A percentile compares a stretch with the other conserved stretches of the same genome.
Conservation (phyloP, 805 yeast genomes). For the Lipomyces chichibuensis region DNA sequence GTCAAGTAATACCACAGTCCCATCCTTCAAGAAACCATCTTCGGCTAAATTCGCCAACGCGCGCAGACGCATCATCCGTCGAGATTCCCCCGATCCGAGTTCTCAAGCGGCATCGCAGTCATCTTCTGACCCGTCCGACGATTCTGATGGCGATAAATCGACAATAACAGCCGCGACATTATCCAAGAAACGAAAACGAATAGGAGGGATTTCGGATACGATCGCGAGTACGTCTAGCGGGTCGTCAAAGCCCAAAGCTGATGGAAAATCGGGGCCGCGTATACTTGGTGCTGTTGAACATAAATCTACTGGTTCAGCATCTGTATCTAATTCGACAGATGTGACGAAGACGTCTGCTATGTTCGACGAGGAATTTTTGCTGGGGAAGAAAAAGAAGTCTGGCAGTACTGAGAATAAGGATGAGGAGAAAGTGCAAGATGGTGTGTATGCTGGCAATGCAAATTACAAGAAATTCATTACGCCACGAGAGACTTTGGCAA, state of each 20-base stretch:
- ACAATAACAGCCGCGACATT: background rate
- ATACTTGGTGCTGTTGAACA: slow-evolving; percentile 28
- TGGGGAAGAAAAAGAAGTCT: slow-evolving; percentile 9
- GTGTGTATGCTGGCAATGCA: slow-evolving; percentile 31
- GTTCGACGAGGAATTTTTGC: slow-evolving; percentile 30
- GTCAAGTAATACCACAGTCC: slow-evolving; percentile 21
- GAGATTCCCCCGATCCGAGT: background rate
- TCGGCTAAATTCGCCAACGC: slow-evolving; percentile 19
- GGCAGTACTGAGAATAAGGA: slow-evolving; percentile 10
- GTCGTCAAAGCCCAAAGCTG: slow-evolving; percentile 1
- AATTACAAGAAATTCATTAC: slow-evolving; percentile 33
- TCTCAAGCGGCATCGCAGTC: background rate
- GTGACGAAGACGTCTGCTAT: slow-evolving; percentile 39
- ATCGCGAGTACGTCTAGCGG: slow-evolving; percentile 24
- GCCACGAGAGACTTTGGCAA: slow-evolving; percentile 32
- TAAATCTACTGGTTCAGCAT: slow-evolving; percentile 3
- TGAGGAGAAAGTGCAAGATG: slow-evolving; percentile 18
- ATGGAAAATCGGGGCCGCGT: slow-evolving; percentile 14
- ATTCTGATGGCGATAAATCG: slow-evolving; percentile 5
- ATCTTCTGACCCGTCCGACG: slow-evolving; percentile 1
- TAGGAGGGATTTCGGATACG: slow-evolving; percentile 25
- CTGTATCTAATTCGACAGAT: slow-evolving; percentile 38
- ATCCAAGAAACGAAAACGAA: slow-evolving; percentile 25
- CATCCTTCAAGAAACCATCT: slow-evolving; percentile 23
- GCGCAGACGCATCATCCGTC: slow-evolving; percentile 14